Evolutionary conservation across 148 eudicot genomes (phyloP), one percentile per base, ranked within the genome.

Genomic region (Gaultheria prostrata): DNA sequence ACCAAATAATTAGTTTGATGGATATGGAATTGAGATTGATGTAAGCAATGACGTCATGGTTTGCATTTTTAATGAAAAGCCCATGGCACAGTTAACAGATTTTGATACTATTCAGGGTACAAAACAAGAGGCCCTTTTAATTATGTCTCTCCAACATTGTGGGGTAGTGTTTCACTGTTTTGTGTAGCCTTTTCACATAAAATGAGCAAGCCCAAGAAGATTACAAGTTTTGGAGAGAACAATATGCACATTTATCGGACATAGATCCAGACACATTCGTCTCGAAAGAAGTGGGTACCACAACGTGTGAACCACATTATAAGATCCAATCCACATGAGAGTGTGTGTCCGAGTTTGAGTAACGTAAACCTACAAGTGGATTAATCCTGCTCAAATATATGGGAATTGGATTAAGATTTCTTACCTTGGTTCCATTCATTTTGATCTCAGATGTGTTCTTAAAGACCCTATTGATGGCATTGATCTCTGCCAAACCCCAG

Each of bases 371-470:
- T n/a, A n/a, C n/a, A n/a, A n/a, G n/a, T n/a, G n/a, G n/a, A n/a
- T n/a, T n/a, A n/a, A n/a, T n/a, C n/a, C n/a, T n/a, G n/a, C n/a
- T n/a, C n/a, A n/a, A n/a, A 1, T 35, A 21, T 43, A 28, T 26
- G 77, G 5, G 50, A 45, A 49, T 71, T 11, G 51, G 43, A 15
- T 74, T 70, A 20, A 67, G 54, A 59, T 57, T 70, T 50, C 82
- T 83, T 82, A 81, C 93, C 93, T 90, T 91, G 21, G 92, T 91
- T 35, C 88, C 89, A 65, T 91, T 91, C 86, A 91, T 90, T 69
- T 91, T 91, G 35, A 91, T 83, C 86, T 87, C 92, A 10, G 93
- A 91, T 13, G 93, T 90, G 82, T 90, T 77, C 82, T 90, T 91
- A n/a, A 91, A 91, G 35, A 89, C 91, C 78, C 78, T 85, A 79